Evolutionary conservation across 1,284 basidiomycete genomes (phyloP).

Genomic region (Puccinia hordei): DNA sequence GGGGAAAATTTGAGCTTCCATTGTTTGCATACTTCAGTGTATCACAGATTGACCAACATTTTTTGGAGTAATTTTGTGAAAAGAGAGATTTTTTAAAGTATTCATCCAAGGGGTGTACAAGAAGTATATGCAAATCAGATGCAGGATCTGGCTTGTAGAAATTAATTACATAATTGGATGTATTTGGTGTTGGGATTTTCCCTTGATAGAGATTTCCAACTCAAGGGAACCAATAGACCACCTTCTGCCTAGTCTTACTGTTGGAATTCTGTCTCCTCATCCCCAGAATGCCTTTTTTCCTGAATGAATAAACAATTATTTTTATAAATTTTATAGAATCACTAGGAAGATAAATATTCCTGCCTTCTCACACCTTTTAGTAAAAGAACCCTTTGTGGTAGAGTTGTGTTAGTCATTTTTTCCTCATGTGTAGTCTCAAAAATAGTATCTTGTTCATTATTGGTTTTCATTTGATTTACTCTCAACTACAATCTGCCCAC

Average conservation of each 20-base stretch:
- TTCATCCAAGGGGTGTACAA: neutral
- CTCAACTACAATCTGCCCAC: too few species aligned
- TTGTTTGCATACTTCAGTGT: neutral
- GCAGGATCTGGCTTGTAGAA: neutral
- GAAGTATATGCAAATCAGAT: neutral
- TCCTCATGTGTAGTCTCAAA: too few species aligned
- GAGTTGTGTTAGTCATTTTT: too few species aligned
- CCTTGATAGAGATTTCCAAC: neutral
- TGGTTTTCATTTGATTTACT: too few species aligned
- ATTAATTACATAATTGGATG: neutral
- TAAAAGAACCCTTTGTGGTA: too few species aligned
- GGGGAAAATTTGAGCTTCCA: neutral
- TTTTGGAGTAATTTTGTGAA: neutral
- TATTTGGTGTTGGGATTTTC: neutral
- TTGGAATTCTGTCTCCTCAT: too few species aligned
- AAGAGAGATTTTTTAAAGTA: neutral
- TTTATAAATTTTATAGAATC: too few species aligned
- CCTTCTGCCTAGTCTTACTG: neutral
- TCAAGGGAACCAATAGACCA: neutral
- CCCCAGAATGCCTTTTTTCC: too few species aligned
- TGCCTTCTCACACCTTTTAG: too few species aligned
- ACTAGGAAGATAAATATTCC: too few species aligned
- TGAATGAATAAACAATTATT: too few species aligned
- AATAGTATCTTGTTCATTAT: too few species aligned
- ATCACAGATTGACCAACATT: neutral